A percentile compares a stretch with the other conserved stretches of the same genome.
phyloP scores from a whole-genome alignment of 805 yeast species.

The Saccharomycopsis schoenii region DNA sequence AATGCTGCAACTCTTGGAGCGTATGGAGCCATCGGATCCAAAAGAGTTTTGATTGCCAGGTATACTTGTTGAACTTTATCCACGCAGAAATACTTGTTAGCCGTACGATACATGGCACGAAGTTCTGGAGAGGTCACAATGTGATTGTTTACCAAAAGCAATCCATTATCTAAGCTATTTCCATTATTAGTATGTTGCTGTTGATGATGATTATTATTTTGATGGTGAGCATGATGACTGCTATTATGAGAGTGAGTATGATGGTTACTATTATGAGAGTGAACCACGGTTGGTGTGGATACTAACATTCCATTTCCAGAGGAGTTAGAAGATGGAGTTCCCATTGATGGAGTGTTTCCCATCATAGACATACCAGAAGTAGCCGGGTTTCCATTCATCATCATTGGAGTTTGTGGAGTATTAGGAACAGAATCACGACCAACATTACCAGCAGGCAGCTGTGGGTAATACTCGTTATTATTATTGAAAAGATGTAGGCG shows the following conservation, averaged over 20 bases:
- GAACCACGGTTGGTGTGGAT: neutral
- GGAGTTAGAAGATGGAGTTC: neutral
- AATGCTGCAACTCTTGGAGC: slow-evolving; percentile 13
- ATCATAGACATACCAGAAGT: neutral
- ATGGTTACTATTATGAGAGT: neutral
- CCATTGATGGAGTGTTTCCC: neutral
- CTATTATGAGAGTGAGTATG: neutral
- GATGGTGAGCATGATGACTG: neutral
- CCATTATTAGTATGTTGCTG: neutral
- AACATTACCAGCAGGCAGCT: neutral
- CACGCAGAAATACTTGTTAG: slow-evolving; percentile 48
- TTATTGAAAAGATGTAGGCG: neutral
- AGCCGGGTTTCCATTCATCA: neutral
- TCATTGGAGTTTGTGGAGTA: neutral
- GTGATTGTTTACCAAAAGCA: slow-evolving; percentile 42
- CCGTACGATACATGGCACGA: slow-evolving; percentile 37
- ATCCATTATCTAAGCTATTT: slow-evolving; percentile 45
- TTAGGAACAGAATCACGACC: neutral
- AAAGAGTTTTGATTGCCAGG: slow-evolving; percentile 10
- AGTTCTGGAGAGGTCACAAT: slow-evolving; percentile 54
- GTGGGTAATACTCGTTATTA: neutral
- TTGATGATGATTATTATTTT: neutral
- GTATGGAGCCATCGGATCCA: slow-evolving; percentile 14
- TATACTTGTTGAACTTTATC: slow-evolving; percentile 30
- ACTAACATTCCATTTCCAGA: neutral